Evolutionary conservation across 2,329 filamentous ascomycete species (phyloP).

Genomic region (Xylaria multiplex): DNA sequence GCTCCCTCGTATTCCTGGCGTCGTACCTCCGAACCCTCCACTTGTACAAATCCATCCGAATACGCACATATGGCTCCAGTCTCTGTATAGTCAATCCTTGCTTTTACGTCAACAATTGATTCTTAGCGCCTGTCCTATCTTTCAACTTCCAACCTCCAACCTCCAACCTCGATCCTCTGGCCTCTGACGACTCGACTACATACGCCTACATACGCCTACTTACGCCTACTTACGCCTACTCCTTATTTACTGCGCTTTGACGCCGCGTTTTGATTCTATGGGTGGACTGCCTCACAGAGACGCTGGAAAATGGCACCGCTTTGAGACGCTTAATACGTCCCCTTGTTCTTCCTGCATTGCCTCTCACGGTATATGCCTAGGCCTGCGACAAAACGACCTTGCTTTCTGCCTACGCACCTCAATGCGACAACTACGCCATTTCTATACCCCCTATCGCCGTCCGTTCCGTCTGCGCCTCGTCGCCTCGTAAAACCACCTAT

Average conservation of each 20-base stretch:
- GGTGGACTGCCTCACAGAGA: constrained; percentile 43
- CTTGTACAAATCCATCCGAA: constrained; percentile 3
- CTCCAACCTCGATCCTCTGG: neutral
- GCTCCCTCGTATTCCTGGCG: constrained; percentile 7
- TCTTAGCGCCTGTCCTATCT: constrained; percentile 2
- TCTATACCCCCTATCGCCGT: constrained; percentile 21
- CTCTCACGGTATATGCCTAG: constrained; percentile 19
- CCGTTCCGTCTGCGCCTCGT: constrained; percentile 21
- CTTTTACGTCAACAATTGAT: constrained; percentile 27
- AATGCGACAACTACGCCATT: constrained; percentile 31
- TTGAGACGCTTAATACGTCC: constrained; percentile 45
- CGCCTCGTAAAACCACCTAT: constrained; percentile 23
- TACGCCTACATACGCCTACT: too few species aligned
- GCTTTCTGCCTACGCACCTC: constrained; percentile 17
- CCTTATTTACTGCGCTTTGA: constrained; percentile 12
- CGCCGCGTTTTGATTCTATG: constrained; percentile 39
- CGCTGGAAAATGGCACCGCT: constrained; percentile 48
- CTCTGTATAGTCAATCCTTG: constrained; percentile 13
- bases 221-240: neutral
- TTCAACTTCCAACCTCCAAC: neutral
- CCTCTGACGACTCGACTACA: neutral
- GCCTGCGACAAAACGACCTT: constrained; percentile 15
- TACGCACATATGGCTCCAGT: constrained; percentile 13
- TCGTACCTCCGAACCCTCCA: neutral
- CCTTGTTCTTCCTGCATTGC: constrained; percentile 8